Evolutionary conservation across 106 monocot species (phyloP).

Genomic region (Gastrodia elata): DNA sequence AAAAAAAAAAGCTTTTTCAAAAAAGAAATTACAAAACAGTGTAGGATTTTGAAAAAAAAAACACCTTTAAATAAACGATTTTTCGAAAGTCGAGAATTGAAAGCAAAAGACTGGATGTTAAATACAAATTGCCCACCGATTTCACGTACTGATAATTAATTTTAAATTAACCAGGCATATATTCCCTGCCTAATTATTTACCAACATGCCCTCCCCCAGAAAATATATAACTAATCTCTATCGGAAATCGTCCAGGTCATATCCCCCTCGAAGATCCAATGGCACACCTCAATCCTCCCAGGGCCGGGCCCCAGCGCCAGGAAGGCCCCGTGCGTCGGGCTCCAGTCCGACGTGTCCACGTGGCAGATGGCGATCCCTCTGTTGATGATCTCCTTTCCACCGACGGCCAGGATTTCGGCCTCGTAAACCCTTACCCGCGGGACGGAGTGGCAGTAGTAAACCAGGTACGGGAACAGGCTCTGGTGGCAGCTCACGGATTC

Average conservation of each 20-base stretch:
- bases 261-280: conserved; percentile 42
- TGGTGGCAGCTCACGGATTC: conserved; percentile 89
- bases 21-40: too few species aligned
- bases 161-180: neutral
- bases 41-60: too few species aligned
- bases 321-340: conserved; percentile 22
- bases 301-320: conserved; percentile 20
- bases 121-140: neutral
- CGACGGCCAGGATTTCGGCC: conserved; percentile 15
- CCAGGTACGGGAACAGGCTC: conserved; percentile 84
- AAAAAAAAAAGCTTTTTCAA: too few species aligned
- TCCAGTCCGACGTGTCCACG: conserved; percentile 31
- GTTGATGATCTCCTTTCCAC: conserved; percentile 20
- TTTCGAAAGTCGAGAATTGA: too few species aligned
- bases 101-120: neutral
- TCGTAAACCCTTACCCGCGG: conserved; percentile 20
- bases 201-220: neutral
- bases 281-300: conserved; percentile 29
- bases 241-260: conserved; percentile 81
- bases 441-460: conserved; percentile 94
- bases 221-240: neutral
- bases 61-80: too few species aligned
- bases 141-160: neutral
- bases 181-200: neutral
- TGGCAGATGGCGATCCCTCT: conserved; percentile 29